These are phyloP conservation scores for Phytophthora pluvialis DNA, from an alignment of 352 stramenopile species.

Conservation along the genomic window DNA sequence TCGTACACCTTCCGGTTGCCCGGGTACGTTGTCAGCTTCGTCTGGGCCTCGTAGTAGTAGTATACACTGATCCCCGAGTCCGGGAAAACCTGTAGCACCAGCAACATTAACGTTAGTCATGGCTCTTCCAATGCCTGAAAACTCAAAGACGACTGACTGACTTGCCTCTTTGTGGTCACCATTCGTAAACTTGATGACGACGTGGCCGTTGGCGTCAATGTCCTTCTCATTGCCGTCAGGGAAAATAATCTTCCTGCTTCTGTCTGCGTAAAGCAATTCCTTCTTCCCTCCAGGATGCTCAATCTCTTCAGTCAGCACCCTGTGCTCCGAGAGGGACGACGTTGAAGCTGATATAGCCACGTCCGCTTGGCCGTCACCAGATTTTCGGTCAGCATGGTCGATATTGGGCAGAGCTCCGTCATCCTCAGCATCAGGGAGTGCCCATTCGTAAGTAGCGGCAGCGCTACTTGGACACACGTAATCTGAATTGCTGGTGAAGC, in stretches of 20 bases:
- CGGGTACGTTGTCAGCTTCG: constrained; percentile 93
- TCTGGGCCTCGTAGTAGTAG: constrained; percentile 94
- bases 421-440: constrained; percentile 19
- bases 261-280: constrained; percentile 64
- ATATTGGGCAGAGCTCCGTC: constrained; percentile 11
- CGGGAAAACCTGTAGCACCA: constrained; percentile 50
- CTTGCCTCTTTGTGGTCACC: constrained; percentile 94
- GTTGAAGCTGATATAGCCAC: constrained; percentile 10
- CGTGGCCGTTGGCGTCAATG: constrained; percentile 87
- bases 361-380: constrained; percentile 4
- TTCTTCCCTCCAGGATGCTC: constrained; percentile 63
- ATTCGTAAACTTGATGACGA: constrained; percentile 93
- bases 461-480: constrained; percentile 1
- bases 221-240: constrained; percentile 95
- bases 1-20: constrained; percentile 96
- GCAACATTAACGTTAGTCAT: constrained; percentile 28
- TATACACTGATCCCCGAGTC: constrained; percentile 93
- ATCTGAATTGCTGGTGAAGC: constrained; percentile 1
- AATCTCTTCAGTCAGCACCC: constrained; percentile 46
- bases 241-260: constrained; percentile 84
- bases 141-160: background rate
- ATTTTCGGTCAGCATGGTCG: constrained; percentile 1
- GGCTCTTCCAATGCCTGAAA: background rate
- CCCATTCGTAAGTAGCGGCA: constrained; percentile 24
- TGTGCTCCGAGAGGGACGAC: constrained; percentile 25